These are phyloP conservation scores for Naumovozyma castellii DNA, from an alignment of 805 yeast genomes.

Conservation along the genomic window DNA sequence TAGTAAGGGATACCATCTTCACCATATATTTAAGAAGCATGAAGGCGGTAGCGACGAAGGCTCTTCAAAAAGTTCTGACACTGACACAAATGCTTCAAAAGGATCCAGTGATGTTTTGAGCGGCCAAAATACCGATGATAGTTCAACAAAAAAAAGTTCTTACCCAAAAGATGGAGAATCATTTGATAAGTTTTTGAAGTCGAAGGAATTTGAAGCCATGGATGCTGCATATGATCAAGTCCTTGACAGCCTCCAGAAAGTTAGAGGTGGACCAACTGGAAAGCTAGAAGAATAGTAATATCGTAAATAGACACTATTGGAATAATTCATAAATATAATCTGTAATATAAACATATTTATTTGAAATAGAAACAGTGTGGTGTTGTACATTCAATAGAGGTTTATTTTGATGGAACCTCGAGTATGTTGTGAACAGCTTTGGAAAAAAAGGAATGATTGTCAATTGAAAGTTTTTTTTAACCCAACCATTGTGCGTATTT, in stretches of 20 bases:
- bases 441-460: too few species aligned
- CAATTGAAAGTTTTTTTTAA: too few species aligned
- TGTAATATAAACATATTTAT: too few species aligned
- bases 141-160: slow-evolving; percentile 1
- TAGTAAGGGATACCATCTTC: slow-evolving; percentile 33
- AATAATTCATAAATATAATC: too few species aligned
- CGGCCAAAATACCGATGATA: slow-evolving; percentile 5
- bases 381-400: too few species aligned
- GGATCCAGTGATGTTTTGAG: background rate
- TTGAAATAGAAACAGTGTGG: too few species aligned
- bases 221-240: slow-evolving; percentile 35
- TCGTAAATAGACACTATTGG: too few species aligned
- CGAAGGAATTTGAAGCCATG: slow-evolving; percentile 23
- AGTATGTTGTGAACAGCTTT: too few species aligned
- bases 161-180: slow-evolving; percentile 2
- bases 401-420: too few species aligned
- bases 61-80: background rate
- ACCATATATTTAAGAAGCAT: slow-evolving; percentile 27
- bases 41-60: slow-evolving; percentile 5
- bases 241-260: slow-evolving; percentile 32
- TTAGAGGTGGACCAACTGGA: slow-evolving; percentile 13
- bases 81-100: slow-evolving; percentile 1
- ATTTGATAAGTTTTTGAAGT: slow-evolving; percentile 5
- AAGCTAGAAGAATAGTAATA: too few species aligned
- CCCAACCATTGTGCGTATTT: too few species aligned